These are phyloP conservation scores for Colletotrichum caudatum DNA, from an alignment of 2,329 filamentous ascomycete genomes.

Conservation along the genomic window DNA sequence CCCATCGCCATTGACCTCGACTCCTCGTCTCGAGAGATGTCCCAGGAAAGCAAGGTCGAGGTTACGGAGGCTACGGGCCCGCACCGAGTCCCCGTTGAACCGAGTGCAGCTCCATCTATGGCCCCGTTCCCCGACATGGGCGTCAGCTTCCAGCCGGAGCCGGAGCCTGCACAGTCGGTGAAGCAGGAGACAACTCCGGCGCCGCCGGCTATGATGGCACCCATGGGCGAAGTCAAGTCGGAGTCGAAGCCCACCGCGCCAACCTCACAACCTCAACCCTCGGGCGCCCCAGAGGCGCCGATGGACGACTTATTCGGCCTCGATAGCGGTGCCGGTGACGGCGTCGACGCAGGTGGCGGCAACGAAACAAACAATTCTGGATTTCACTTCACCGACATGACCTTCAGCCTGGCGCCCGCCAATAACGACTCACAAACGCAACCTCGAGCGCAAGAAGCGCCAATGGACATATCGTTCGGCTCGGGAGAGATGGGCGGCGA, in stretches of 20 bases:
- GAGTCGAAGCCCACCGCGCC: conserved; percentile 45
- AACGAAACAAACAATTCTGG: conserved; percentile 49
- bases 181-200: conserved; percentile 38
- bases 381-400: conserved; percentile 68
- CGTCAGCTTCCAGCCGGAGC: conserved; percentile 53
- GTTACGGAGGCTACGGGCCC: conserved; percentile 24
- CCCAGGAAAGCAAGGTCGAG: conserved; percentile 22
- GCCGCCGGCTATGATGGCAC: conserved; percentile 43
- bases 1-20: conserved; percentile 54
- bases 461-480: conserved; percentile 62
- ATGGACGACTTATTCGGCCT: conserved; percentile 42
- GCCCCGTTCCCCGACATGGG: conserved; percentile 70
- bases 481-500: conserved; percentile 49
- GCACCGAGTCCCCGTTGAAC: conserved; percentile 36
- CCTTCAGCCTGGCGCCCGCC: conserved; percentile 64
- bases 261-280: conserved; percentile 36
- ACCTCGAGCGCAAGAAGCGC: conserved; percentile 50
- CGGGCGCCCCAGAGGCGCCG: conserved; percentile 42
- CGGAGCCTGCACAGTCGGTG: conserved; percentile 43
- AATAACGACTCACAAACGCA: conserved; percentile 49
- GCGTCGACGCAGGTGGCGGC: conserved; percentile 21
- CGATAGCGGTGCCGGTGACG: conserved; percentile 32
- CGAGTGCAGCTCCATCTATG: conserved; percentile 54
- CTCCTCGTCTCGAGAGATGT: conserved; percentile 48
- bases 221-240: conserved; percentile 48